Conservation (phyloP, 83 land plant species). For the Thuja plicata region DNA sequence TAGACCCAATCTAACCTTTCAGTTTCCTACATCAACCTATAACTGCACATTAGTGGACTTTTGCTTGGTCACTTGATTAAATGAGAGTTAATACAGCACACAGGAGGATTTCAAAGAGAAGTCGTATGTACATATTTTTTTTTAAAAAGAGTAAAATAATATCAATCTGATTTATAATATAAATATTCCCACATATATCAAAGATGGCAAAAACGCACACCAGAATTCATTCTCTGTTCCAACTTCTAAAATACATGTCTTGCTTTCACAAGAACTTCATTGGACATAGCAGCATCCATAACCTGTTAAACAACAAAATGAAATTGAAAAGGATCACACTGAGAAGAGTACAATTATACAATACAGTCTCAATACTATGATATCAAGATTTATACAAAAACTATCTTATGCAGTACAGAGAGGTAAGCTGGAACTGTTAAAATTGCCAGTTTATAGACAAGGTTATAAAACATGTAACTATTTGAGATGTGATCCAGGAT, state of each 20-base stretch:
- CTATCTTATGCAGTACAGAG: background rate
- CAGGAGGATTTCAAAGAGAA: background rate
- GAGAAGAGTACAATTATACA: background rate
- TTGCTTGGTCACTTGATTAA: background rate
- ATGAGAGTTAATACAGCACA: background rate
- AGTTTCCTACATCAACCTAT: background rate
- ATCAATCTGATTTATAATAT: background rate
- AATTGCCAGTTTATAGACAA: conserved; percentile 6
- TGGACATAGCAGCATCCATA: background rate
- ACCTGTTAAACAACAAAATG: conserved; percentile 4
- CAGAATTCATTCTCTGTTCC: background rate
- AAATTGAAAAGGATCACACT: background rate
- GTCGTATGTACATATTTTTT: background rate
- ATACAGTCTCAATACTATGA: background rate
- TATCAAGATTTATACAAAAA: background rate
- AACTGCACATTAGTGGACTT: background rate
- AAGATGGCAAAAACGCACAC: background rate
- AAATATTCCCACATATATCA: background rate
- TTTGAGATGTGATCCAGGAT: background rate
- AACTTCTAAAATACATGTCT: background rate
- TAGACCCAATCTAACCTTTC: background rate
- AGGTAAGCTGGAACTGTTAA: background rate
- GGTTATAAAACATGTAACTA: background rate
- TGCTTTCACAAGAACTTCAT: background rate
- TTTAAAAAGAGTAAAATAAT: no score